Percentiles rank a stretch among this genome's conserved stretches.
phyloP scores from a whole-genome alignment of 805 yeast species.

The Kurtzmaniella fragi region DNA sequence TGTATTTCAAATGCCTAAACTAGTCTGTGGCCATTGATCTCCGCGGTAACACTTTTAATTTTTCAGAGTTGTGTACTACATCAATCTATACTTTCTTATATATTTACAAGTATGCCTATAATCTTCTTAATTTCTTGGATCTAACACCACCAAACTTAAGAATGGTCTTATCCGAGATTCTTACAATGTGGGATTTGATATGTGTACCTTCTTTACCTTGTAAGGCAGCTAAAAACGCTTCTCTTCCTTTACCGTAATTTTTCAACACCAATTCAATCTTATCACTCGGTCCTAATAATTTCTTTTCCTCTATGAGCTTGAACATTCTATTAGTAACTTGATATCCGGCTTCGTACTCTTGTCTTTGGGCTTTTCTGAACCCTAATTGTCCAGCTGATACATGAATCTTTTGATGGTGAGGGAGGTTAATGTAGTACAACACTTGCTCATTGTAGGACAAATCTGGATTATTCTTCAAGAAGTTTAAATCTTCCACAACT shows the following conservation, averaged over 20 bases:
- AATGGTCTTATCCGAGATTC: slow-evolving; percentile 73
- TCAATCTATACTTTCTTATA: neutral
- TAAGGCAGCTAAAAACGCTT: slow-evolving; percentile 78
- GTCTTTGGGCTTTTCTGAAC: slow-evolving; percentile 82
- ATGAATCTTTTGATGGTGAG: slow-evolving; percentile 65
- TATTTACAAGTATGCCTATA: slow-evolving; percentile 26
- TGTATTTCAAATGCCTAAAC: no score
- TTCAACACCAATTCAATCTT: slow-evolving; percentile 73
- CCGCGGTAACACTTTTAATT: no score
- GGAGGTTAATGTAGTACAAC: slow-evolving; percentile 71
- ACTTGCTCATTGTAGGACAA: slow-evolving; percentile 64
- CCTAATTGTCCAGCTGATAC: slow-evolving; percentile 84
- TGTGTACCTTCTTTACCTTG: slow-evolving; percentile 82
- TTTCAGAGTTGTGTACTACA: no score
- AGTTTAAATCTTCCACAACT: slow-evolving; percentile 60
- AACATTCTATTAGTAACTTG: slow-evolving; percentile 77
- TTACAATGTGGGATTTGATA: slow-evolving; percentile 60
- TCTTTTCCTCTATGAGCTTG: slow-evolving; percentile 60
- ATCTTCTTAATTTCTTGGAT: slow-evolving; percentile 76
- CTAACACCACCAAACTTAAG: slow-evolving; percentile 92
- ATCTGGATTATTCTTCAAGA: slow-evolving; percentile 49
- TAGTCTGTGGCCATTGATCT: no score
- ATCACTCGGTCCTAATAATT: slow-evolving; percentile 44
- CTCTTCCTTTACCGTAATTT: slow-evolving; percentile 86
- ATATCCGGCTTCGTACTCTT: slow-evolving; percentile 90